These are phyloP conservation scores for Aspergillus egyptiacus DNA, from an alignment of 495 filamentous ascomycete species.

Conservation along the genomic window DNA sequence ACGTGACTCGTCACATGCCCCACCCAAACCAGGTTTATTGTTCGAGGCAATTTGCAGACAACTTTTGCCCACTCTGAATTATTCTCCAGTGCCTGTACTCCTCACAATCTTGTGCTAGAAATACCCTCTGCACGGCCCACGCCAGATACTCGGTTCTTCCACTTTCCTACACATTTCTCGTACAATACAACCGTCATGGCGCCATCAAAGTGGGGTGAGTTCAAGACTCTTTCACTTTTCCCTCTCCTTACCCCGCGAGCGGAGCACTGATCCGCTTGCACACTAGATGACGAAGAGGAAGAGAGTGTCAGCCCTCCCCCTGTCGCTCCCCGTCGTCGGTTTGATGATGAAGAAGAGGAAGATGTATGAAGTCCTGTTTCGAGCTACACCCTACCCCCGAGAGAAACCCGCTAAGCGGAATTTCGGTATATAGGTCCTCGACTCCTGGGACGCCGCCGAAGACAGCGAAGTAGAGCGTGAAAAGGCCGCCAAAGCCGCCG, in stretches of 20 bases:
- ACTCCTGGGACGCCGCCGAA: constrained; percentile 95
- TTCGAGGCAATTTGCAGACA: constrained; percentile 1
- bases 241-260: not conserved
- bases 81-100: not conserved
- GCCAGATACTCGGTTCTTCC: not conserved
- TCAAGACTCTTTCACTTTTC: constrained; percentile 13
- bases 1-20: constrained; percentile 19
- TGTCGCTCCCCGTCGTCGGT: constrained; percentile 55
- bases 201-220: constrained; percentile 49
- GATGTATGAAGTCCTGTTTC: constrained; percentile 56
- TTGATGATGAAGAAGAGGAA: constrained; percentile 90
- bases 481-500: constrained; percentile 81
- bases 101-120: not conserved
- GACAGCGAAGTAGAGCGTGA: constrained; percentile 96
- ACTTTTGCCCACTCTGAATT: constrained; percentile 10
- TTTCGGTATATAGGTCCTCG: constrained; percentile 55
- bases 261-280: constrained; percentile 2
- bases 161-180: constrained; percentile 9
- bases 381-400: not conserved
- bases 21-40: constrained; percentile 18
- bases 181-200: constrained; percentile 32
- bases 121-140: not conserved
- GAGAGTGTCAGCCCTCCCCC: constrained; percentile 61
- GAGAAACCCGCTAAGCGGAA: not conserved
- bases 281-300: constrained; percentile 62